Conservation (phyloP, 164 flowering plant species). For the Paratinospora sagittata region DNA sequence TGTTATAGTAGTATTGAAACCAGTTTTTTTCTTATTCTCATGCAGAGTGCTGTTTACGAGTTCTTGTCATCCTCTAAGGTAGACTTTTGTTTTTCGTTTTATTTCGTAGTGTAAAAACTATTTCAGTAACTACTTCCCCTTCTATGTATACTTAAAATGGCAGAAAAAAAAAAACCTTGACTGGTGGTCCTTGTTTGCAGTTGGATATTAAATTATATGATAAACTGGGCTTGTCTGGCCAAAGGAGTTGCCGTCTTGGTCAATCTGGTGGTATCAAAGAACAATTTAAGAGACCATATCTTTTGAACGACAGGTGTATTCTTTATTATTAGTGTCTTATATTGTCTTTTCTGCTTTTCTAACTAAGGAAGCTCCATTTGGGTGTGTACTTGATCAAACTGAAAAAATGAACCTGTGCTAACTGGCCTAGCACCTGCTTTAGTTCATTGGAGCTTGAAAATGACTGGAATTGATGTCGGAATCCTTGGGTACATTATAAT, state of each 20-base stretch:
- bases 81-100: slow-evolving; percentile 8
- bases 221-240: slow-evolving; percentile 56
- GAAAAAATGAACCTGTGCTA: background rate
- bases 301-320: slow-evolving; percentile 32
- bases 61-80: slow-evolving; percentile 60
- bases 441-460: background rate
- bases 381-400: background rate
- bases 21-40: slow-evolving; percentile 7
- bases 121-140: background rate
- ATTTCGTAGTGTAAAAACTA: background rate
- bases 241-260: slow-evolving; percentile 39
- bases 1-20: background rate
- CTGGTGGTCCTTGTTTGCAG: slow-evolving; percentile 26
- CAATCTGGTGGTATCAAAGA: slow-evolving; percentile 33
- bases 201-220: slow-evolving; percentile 40
- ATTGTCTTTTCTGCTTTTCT: background rate
- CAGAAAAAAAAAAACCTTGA: background rate
- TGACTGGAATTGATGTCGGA: background rate
- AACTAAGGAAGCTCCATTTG: background rate
- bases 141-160: background rate
- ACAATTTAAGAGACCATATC: slow-evolving; percentile 22
- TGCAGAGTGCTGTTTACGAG: slow-evolving; percentile 63
- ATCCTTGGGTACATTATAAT: background rate
- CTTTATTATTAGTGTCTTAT: background rate
- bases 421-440: background rate